A percentile compares a stretch with the other conserved stretches of the same genome.
Conservation (phyloP, 495 filamentous ascomycete genomes). For the Talaromyces stipitatus region DNA sequence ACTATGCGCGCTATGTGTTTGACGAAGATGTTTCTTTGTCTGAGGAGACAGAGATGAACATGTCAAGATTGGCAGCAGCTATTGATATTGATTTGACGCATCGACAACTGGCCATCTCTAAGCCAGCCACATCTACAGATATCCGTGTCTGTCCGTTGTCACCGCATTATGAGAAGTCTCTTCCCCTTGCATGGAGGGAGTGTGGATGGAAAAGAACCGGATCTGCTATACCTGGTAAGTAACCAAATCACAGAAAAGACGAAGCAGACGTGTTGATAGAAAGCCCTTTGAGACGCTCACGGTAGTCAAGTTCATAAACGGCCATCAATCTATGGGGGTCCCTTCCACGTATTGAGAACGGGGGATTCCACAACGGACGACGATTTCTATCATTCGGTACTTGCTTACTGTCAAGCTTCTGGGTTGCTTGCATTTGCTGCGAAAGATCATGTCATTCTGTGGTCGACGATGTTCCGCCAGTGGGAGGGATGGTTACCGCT, state of each 20-base stretch:
- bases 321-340: slow-evolving; percentile 21
- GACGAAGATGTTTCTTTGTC: slow-evolving; percentile 43
- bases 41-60: slow-evolving; percentile 59
- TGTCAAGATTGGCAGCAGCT: slow-evolving; percentile 71
- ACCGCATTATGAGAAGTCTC: slow-evolving; percentile 23
- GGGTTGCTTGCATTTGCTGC: slow-evolving; percentile 81
- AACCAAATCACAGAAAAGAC: background rate
- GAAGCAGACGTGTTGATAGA: background rate
- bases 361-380: slow-evolving; percentile 65
- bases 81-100: slow-evolving; percentile 68
- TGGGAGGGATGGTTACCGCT: slow-evolving; percentile 47
- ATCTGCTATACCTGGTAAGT: slow-evolving; percentile 46
- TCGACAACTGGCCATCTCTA: slow-evolving; percentile 45
- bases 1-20: slow-evolving; percentile 53
- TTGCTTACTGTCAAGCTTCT: slow-evolving; percentile 71
- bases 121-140: slow-evolving; percentile 10
- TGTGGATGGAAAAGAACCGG: slow-evolving; percentile 52
- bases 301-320: background rate
- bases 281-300: background rate
- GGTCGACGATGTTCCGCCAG: slow-evolving; percentile 49
- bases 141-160: slow-evolving; percentile 20
- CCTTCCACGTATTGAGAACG: slow-evolving; percentile 87
- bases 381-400: slow-evolving; percentile 90
- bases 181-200: slow-evolving; percentile 47
- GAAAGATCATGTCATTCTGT: slow-evolving; percentile 74